Percentiles rank a stretch among this genome's conserved stretches.
These are phyloP conservation scores for Colletotrichum sp. DNA, from an alignment of 2,329 filamentous ascomycete species.

Conservation along the genomic window DNA sequence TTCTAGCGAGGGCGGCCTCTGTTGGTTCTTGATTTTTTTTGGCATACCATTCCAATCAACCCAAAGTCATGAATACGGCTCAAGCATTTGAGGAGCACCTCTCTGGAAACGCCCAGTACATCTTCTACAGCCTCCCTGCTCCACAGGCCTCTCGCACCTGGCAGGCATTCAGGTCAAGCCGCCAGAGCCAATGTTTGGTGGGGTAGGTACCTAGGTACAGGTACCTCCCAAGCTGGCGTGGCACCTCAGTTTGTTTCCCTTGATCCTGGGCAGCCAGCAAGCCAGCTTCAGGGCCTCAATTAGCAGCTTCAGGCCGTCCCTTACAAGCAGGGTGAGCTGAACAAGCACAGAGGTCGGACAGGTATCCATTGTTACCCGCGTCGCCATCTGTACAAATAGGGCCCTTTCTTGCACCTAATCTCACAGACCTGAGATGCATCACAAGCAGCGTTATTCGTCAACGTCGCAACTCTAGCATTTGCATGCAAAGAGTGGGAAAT, in stretches of 20 bases:
- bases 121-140: not conserved
- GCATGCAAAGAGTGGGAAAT: not conserved
- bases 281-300: not conserved
- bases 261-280: not conserved
- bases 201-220: not conserved
- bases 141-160: not conserved
- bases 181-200: not conserved
- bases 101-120: not conserved
- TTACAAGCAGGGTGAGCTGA: not conserved
- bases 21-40: not conserved
- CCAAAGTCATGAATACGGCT: not conserved
- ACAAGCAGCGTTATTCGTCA: not conserved
- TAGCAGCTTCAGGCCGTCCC: not conserved
- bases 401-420: not conserved
- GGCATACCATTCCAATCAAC: not conserved
- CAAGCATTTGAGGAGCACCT: not conserved
- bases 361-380: constrained; percentile 2
- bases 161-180: not conserved
- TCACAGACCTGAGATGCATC: not conserved
- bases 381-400: not conserved
- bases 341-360: not conserved
- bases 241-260: not conserved
- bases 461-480: not conserved
- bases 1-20: not conserved
- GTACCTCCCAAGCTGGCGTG: not conserved